These are phyloP conservation scores for Plasmodium gaboni DNA, from an alignment of 169 alveolate species.

Conservation along the genomic window DNA sequence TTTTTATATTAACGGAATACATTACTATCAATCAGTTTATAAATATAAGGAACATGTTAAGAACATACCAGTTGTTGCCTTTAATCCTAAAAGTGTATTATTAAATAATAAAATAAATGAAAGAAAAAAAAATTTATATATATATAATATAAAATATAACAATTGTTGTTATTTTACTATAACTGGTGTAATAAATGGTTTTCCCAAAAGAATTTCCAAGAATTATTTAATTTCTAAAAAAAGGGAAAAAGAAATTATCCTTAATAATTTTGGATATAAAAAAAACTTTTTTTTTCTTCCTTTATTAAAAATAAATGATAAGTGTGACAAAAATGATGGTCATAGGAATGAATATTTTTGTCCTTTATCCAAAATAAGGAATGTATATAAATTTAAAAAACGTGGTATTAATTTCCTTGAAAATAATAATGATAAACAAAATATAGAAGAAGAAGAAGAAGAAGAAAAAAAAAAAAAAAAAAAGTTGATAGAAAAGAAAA, in stretches of 20 bases:
- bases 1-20: slow-evolving; percentile 13
- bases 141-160: no score
- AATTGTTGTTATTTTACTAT: no score
- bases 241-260: no score
- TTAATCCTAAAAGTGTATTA: no score
- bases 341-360: not conserved
- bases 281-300: no score
- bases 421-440: not conserved
- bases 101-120: no score
- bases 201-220: no score
- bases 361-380: not conserved
- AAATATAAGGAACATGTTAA: slow-evolving; percentile 8
- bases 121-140: no score
- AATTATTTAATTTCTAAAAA: no score
- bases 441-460: not conserved
- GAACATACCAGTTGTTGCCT: not conserved
- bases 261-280: no score
- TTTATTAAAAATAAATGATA: no score
- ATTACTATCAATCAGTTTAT: not conserved
- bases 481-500: slow-evolving; percentile 6
- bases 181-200: no score
- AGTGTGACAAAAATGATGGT: not conserved
- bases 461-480: not conserved
- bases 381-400: not conserved
- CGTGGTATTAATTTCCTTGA: not conserved